A percentile compares a stretch with the other conserved stretches of the same genome.
Evolutionary conservation across 306 rosid species (phyloP).

Genomic region (Acmispon strigosus): DNA sequence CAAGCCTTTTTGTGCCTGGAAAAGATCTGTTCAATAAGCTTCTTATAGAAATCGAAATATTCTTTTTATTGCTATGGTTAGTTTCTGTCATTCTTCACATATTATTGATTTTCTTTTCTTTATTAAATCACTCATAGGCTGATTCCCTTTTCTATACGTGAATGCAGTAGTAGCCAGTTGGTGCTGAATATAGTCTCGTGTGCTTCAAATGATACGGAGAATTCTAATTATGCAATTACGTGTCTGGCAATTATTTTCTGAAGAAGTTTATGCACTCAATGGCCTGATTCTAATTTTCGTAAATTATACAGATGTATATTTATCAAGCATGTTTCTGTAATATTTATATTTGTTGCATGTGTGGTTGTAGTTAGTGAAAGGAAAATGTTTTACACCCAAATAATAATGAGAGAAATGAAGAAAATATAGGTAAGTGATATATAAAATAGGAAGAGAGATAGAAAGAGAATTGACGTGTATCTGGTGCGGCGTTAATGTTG

Average conservation of each 20-base stretch:
- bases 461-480: too few relatives aligned
- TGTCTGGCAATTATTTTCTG: not conserved
- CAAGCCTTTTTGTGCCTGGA: not conserved
- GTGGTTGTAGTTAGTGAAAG: not conserved
- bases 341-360: slow-evolving; percentile 3
- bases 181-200: slow-evolving; percentile 7
- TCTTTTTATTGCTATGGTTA: slow-evolving; percentile 10
- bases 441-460: too few relatives aligned
- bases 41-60: slow-evolving; percentile 1
- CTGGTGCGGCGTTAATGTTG: too few relatives aligned
- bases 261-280: not conserved
- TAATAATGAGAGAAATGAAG: too few relatives aligned
- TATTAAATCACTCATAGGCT: not conserved
- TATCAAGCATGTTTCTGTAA: slow-evolving; percentile 11
- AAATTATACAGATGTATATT: not conserved
- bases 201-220: slow-evolving; percentile 4
- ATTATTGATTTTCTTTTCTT: slow-evolving; percentile 3
- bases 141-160: not conserved
- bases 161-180: slow-evolving; percentile 11
- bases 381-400: too few relatives aligned
- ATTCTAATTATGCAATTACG: slow-evolving; percentile 5
- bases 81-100: not conserved
- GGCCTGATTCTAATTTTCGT: not conserved
- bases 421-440: too few relatives aligned
- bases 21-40: not conserved